Evolutionary conservation across 257 asterid genomes (phyloP).

Genomic region (Gentiana macrophylla): DNA sequence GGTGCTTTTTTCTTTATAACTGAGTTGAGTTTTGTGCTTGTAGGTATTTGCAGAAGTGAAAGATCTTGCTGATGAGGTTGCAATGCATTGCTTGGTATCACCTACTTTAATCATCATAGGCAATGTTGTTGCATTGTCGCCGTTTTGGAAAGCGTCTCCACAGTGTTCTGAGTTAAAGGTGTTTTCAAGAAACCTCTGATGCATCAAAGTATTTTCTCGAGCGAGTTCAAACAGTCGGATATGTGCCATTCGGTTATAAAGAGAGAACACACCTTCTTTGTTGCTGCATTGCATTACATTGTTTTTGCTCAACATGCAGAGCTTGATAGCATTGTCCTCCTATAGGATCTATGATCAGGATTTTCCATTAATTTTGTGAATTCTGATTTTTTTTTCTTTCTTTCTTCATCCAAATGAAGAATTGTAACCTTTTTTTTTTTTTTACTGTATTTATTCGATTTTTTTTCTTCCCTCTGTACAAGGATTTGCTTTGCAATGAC

Average conservation of each 20-base stretch:
- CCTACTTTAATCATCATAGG: slow-evolving; percentile 78
- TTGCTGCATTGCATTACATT: too few relatives aligned
- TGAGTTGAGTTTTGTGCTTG: slow-evolving; percentile 2
- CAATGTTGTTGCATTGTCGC: slow-evolving; percentile 76
- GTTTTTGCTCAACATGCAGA: too few relatives aligned
- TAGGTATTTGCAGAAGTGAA: slow-evolving; percentile 73
- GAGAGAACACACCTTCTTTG: too few relatives aligned
- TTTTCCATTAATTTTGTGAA: not conserved
- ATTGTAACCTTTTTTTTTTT: not conserved
- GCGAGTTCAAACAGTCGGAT: too few relatives aligned
- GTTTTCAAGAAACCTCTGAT: slow-evolving; percentile 11
- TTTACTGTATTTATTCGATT: too few relatives aligned
- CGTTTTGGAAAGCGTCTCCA: slow-evolving; percentile 50
- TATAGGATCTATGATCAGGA: not conserved
- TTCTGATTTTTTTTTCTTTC: not conserved
- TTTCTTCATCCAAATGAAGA: not conserved
- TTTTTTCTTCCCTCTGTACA: too few relatives aligned
- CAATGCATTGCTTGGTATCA: slow-evolving; percentile 47
- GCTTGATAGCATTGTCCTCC: not conserved
- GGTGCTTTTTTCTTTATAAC: too few relatives aligned
- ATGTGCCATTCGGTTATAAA: not conserved
- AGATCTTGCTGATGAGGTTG: slow-evolving; percentile 52
- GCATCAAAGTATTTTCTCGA: not conserved
- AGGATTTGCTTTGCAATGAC: too few relatives aligned
- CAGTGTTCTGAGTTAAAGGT: slow-evolving; percentile 19